Base-by-base conservation (phyloP, 2,329 filamentous ascomycete genomes). In the Meredithiella fracta region DNA sequence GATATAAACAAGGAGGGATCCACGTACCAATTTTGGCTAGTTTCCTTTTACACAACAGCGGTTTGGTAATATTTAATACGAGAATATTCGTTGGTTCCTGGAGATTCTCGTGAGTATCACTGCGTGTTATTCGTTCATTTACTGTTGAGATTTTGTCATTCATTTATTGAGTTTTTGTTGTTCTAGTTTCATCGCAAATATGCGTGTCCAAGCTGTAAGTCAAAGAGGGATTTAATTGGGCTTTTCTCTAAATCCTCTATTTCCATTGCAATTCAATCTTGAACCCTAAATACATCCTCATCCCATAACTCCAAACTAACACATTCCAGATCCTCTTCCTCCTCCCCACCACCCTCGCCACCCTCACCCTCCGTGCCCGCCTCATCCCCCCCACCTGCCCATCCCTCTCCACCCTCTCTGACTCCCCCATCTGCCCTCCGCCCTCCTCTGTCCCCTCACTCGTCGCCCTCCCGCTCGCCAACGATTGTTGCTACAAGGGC, bases 401-500 rank as follows among this genome's bases (percentile, higher is more conserved):
- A 5, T 11, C 29, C 29, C 5, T 34, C 5, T 34, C 29, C 29
- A 5, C 29, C 29, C 29, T 34, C 29, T 34, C 29, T 34, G 29
- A 34, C 5, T 34, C 11, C 29, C 29, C 29, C 11, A 29, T 15
- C 23, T 51, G 47, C 26, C 50, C 50, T 14, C 9, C 50, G 7
- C 20, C 50, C 17, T 20, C 29, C 3, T 49, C 44, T 9, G 23
- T 9, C 44, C 22, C 44, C 1, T 49, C 3, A 11, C 53, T 55
- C 6, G 25, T 44, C 2, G 29, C 23, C 4, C 20, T 50, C 5
- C 14, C 17, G 17, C 47, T 55, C 17, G 49, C 50, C 14, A n/a
- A 56, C 17, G 54, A 56, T 37, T 56, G 54, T 25, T 56, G 54
- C 40, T 56, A 56, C 38, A 44, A 52, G 31, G 17, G 42, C 3